These are phyloP conservation scores for Pseudogymnoascus sp. DNA, from an alignment of 2,329 filamentous ascomycete species.

Conservation along the genomic window DNA sequence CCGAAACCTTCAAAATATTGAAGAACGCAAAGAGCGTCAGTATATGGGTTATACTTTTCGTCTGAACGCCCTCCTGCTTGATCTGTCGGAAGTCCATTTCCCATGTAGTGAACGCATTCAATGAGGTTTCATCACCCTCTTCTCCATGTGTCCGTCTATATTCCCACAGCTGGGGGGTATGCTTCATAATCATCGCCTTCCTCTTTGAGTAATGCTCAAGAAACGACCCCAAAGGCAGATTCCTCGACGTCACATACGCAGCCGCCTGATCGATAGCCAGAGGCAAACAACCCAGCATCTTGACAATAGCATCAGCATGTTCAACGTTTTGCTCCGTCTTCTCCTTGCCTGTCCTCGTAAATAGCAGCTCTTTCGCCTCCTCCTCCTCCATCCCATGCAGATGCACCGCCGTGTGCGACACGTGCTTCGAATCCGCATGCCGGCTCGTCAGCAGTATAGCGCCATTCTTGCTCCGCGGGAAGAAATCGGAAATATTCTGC, in stretches of 20 bases:
- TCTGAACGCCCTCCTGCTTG: slow-evolving; percentile 4
- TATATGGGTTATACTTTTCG: slow-evolving; percentile 12
- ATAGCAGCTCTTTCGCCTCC: slow-evolving; percentile 11
- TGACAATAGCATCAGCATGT: slow-evolving; percentile 13
- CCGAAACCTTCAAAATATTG: slow-evolving; percentile 17
- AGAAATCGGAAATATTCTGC: slow-evolving; percentile 4
- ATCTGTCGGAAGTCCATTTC: slow-evolving; percentile 22
- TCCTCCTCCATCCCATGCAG: slow-evolving; percentile 9
- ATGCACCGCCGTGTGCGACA: slow-evolving; percentile 6
- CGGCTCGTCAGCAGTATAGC: slow-evolving; percentile 14
- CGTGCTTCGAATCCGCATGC: slow-evolving; percentile 9
- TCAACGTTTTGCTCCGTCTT: not conserved
- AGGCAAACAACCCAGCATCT: slow-evolving; percentile 18
- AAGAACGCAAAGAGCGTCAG: slow-evolving; percentile 20
- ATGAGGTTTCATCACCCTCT: slow-evolving; percentile 12
- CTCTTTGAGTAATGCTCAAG: slow-evolving; percentile 14
- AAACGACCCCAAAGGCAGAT: slow-evolving; percentile 17
- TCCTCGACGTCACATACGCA: slow-evolving; percentile 20
- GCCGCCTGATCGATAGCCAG: slow-evolving; percentile 25
- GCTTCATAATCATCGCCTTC: slow-evolving; percentile 13
- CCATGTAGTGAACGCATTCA: slow-evolving; percentile 23
- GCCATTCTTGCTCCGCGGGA: not conserved
- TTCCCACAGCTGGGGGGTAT: slow-evolving; percentile 17
- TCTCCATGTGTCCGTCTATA: slow-evolving; percentile 13
- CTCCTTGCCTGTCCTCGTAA: not conserved